Evolutionary conservation across 2,329 filamentous ascomycete genomes (phyloP), one percentile per base, ranked within the genome.

Genomic region (Fusarium ramigenum): DNA sequence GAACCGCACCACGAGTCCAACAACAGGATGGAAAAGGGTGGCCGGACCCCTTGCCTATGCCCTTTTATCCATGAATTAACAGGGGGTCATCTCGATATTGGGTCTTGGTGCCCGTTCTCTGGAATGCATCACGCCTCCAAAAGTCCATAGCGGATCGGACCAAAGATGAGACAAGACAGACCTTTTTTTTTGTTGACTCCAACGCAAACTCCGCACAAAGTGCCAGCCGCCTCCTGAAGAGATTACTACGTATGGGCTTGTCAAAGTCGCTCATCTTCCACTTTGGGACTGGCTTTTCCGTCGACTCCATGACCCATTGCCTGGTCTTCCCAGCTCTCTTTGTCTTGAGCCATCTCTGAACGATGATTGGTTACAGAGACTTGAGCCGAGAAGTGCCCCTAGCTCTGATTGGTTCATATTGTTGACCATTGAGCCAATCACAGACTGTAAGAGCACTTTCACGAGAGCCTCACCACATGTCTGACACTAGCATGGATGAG

Each of bases 391-490:
- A 71, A 57, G 46, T 63, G 32, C 40, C 37, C 34, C 25, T 37
- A 19, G 6, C 25, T 46, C 25, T 71, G 47, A 73, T 73, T 74
- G 70, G 71, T 36, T 43, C 11, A 47, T 54, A 39, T 32, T 32
- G 21, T 9, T 19, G 30, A n/a, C 5, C 12, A 4, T 15, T 15
- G 40, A 46, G 30, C 81, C 81, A 82, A 82, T 82, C 74, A 80
- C 63, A 56, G 36, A 52, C 63, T 74, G 68, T 69, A 80, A 57
- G 56, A 56, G 76, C 75, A 65, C 64, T 80, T 80, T 71, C 69
- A 73, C 78, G 75, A 79, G 78, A 80, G 77, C 80, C 79, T 81
- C 78, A 80, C 78, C 76, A 79, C 75, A 77, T 72, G 66, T 77
- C 78, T 71, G 72, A 77, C 77, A 78, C 78, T 78, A 78, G 75